These are phyloP conservation scores for Saccharum hybrid DNA, from an alignment of 202 grass and related monocot genomes.

Conservation along the genomic window DNA sequence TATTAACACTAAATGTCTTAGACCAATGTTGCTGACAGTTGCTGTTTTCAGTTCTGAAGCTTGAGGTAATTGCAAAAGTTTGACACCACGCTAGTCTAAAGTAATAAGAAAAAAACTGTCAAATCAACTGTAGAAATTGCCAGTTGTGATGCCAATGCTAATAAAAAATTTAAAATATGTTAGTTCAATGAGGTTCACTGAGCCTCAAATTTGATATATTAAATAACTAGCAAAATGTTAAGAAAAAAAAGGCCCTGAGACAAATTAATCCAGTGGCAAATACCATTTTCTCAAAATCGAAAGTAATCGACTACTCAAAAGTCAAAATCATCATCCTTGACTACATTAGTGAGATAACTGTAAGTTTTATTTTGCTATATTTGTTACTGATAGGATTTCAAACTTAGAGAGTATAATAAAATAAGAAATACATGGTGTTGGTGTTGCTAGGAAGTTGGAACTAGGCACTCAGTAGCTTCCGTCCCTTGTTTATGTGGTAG, in stretches of 20 bases:
- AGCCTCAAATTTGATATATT: neutral
- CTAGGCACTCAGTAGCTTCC: neutral
- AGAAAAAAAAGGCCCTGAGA: neutral
- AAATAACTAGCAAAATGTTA: neutral
- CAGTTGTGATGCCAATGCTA: neutral
- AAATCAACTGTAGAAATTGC: neutral
- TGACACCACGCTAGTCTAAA: neutral
- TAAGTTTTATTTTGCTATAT: conserved; percentile 6
- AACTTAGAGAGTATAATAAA: neutral
- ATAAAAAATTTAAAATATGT: neutral
- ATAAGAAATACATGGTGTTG: neutral
- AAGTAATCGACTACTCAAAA: neutral
- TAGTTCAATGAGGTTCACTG: neutral
- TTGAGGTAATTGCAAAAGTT: neutral
- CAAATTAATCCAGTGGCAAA: neutral
- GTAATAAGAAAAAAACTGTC: neutral
- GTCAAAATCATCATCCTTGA: neutral
- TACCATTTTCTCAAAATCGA: neutral
- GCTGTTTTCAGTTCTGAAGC: neutral
- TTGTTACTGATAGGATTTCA: conserved; percentile 12
- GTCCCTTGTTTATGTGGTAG: conserved; percentile 37
- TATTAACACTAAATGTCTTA: neutral
- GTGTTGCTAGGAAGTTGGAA: conserved; percentile 1
- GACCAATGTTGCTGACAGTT: neutral
- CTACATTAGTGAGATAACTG: neutral